A percentile compares a stretch with the other conserved stretches of the same genome.
phyloP scores from a whole-genome alignment of 352 stramenopile genomes.

The Saprolegnia diclina region DNA sequence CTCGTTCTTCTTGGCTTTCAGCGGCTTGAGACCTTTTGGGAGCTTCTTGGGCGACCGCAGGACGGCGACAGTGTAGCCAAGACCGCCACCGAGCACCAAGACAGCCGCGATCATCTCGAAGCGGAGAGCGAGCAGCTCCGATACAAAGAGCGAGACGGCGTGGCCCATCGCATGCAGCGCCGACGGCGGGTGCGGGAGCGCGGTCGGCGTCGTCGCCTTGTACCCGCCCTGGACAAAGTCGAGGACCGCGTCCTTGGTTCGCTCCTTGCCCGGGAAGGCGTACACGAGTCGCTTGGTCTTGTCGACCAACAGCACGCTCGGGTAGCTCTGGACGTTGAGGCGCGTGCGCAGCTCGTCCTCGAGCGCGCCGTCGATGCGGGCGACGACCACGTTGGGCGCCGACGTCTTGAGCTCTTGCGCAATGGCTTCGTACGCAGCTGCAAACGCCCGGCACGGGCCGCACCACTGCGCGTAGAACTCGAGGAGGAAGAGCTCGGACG shows the following conservation, averaged over 20 bases:
- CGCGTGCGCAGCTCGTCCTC: conserved; percentile 30
- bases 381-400: conserved; percentile 9
- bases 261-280: neutral
- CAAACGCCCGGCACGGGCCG: conserved; percentile 42
- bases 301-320: neutral
- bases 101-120: neutral
- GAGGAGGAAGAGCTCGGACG: conserved; percentile 65
- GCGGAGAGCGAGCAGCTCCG: neutral
- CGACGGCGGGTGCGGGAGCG: neutral
- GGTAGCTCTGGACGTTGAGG: conserved; percentile 15
- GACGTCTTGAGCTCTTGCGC: neutral
- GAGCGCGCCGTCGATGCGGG: conserved; percentile 5
- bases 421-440: conserved; percentile 4
- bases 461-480: conserved; percentile 83
- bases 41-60: no score
- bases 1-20: no score
- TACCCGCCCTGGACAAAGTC: conserved; percentile 5
- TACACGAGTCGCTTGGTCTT: conserved; percentile 11
- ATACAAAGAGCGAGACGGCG: neutral
- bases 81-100: neutral
- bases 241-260: neutral
- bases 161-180: neutral
- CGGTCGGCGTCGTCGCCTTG: neutral
- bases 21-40: no score
- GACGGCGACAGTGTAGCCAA: neutral